Conservation (phyloP, 73 alveolate genomes). For the Symbiodinium pilosum region DNA sequence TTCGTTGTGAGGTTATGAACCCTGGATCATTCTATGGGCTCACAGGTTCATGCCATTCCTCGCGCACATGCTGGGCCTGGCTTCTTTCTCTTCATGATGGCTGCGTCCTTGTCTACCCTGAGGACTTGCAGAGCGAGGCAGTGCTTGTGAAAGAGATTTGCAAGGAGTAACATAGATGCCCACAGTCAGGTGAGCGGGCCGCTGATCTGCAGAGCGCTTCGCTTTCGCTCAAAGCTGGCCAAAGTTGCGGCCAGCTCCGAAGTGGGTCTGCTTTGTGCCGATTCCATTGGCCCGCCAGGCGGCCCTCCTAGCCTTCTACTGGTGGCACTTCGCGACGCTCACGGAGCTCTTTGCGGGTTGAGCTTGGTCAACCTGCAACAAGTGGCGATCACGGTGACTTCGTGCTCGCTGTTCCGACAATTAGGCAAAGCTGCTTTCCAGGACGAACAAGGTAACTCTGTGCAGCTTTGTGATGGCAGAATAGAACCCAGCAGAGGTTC, state of each 20-base stretch:
- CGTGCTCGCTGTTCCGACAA: neutral
- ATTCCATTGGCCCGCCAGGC: too few relatives aligned
- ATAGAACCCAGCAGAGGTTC: neutral
- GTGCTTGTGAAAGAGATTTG: neutral
- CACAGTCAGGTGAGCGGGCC: constrained; percentile 15
- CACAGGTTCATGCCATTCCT: neutral
- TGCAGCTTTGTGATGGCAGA: neutral
- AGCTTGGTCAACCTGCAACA: neutral
- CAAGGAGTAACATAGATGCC: neutral
- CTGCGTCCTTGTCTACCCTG: constrained; percentile 62
- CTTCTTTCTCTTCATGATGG: constrained; percentile 67
- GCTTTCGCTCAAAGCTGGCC: constrained; percentile 21
- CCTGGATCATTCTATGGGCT: constrained; percentile 66
- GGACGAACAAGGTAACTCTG: neutral
- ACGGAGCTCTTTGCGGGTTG: neutral
- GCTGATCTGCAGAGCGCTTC: constrained; percentile 49
- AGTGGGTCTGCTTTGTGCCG: neutral
- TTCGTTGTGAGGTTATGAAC: constrained; percentile 34
- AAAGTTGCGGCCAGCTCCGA: neutral
- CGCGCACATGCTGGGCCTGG: constrained; percentile 49
- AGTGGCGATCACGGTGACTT: neutral
- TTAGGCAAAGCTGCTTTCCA: neutral
- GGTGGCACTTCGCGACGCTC: neutral
- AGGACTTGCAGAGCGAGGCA: constrained; percentile 58
- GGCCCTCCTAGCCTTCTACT: neutral